Base-by-base conservation (phyloP, 2,329 filamentous ascomycete genomes). In the Aspergillus piperis region DNA sequence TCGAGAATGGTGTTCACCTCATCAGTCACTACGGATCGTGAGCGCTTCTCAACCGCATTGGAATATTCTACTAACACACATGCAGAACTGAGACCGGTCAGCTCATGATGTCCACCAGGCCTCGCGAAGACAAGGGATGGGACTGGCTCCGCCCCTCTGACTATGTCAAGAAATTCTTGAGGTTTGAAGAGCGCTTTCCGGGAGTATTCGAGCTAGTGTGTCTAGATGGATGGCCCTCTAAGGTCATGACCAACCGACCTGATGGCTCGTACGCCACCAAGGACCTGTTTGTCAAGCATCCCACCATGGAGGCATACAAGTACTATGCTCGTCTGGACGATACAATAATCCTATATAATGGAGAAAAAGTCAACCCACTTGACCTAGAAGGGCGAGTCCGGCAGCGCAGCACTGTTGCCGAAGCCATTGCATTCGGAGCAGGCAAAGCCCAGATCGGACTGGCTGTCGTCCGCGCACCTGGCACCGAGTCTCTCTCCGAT, bases 31-130 rank as follows among this genome's bases (percentile, higher is more conserved):
- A 86, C 58, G 85, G 85, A 67, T 79, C 83, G 80, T 83, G 62
- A 72, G 81, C 39, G 17, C 6, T 7, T 30, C 21, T 2, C 3
- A 8, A 7, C 54, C 39, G 8, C 30, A 36, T 13, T 10, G 21
- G 5, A 23, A 7, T 15, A 25, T 19, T 53, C 25, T 4, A 39
- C 53, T 32, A 3, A 60, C 19, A 19, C 13, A 30, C 8, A 15
- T 8, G 47, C 15, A 83, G 81, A 2, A 88, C 86, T 0, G 86
- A 89, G 68, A 84, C 82, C 1, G 85, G 86, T 5, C 82, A 86
- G 66, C 71, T 88, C 13, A 87, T 87, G 83, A 87, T 84, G 1
- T 86, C 85, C 0, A 81, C 83, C 63, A 77, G 86, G 8, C 77
- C 80, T 0, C 68, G 70, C 2, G 80, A 74, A 1, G 86, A 88